Conservation (phyloP, 495 filamentous ascomycete species). For the Endocarpon pusillum region DNA sequence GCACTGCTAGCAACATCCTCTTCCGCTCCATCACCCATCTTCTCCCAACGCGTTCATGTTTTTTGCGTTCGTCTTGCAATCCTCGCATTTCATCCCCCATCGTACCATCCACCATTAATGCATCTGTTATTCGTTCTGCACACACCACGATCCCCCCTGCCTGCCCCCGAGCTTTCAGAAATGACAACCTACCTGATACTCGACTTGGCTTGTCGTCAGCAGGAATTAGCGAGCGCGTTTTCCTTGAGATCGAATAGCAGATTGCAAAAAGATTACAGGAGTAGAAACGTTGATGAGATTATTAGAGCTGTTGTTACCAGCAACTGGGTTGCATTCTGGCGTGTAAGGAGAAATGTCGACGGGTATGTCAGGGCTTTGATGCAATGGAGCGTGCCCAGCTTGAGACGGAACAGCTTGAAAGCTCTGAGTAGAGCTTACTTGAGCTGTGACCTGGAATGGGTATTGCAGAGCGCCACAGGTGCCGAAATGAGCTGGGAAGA, state of each 20-base stretch:
- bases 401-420: constrained; percentile 59
- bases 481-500: constrained; percentile 60
- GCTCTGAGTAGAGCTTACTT: constrained; percentile 73
- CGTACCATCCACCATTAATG: constrained; percentile 75
- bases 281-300: constrained; percentile 45
- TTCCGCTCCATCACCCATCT: constrained; percentile 39
- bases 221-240: constrained; percentile 58
- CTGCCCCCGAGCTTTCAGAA: constrained; percentile 53
- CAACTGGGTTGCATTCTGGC: constrained; percentile 68
- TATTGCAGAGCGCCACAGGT: constrained; percentile 26
- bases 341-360: constrained; percentile 52
- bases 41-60: constrained; percentile 51
- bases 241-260: constrained; percentile 31
- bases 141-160: constrained; percentile 37
- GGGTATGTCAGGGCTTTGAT: constrained; percentile 59
- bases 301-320: constrained; percentile 57
- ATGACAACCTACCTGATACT: constrained; percentile 66
- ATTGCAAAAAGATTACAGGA: constrained; percentile 35
- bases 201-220: constrained; percentile 71
- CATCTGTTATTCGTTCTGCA: constrained; percentile 62
- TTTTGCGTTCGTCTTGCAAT: constrained; percentile 77
- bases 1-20: constrained; percentile 47
- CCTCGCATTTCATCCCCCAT: constrained; percentile 59
- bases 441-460: constrained; percentile 38
- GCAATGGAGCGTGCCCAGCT: constrained; percentile 55